A percentile compares a stretch with the other conserved stretches of the same genome.
Evolutionary conservation across 495 filamentous ascomycete species (phyloP).

Genomic region (Penicilliopsis zonata): DNA sequence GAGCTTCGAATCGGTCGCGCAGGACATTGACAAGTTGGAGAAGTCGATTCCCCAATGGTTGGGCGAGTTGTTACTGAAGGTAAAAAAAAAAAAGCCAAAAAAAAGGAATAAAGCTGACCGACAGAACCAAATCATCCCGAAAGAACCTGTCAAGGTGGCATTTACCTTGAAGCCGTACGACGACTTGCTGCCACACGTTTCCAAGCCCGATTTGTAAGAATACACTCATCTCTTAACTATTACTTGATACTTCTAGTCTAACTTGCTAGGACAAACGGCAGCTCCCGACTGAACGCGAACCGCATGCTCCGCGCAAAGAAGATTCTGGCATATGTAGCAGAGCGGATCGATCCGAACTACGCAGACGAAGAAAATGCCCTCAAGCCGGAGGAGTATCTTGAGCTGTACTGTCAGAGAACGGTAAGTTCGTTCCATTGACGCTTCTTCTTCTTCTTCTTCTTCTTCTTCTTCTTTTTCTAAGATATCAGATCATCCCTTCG

Average conservation of each 20-base stretch:
- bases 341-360: constrained; percentile 64
- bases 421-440: constrained; percentile 35
- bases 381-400: constrained; percentile 84
- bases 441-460: constrained; percentile 2
- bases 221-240: too few relatives aligned
- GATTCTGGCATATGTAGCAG: constrained; percentile 84
- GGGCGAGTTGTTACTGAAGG: constrained; percentile 74
- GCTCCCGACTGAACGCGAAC: constrained; percentile 87
- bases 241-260: background rate
- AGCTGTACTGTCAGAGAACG: constrained; percentile 86
- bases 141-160: constrained; percentile 88
- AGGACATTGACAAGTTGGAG: constrained; percentile 75
- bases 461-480: constrained; percentile 5
- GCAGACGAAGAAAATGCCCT: constrained; percentile 42
- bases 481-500: constrained; percentile 42
- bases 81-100: too few relatives aligned
- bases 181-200: constrained; percentile 59
- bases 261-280: constrained; percentile 31
- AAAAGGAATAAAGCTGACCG: too few relatives aligned
- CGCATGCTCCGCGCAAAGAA: constrained; percentile 93
- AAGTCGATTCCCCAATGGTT: constrained; percentile 81
- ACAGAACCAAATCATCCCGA: constrained; percentile 68
- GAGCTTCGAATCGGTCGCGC: constrained; percentile 62
- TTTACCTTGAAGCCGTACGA: constrained; percentile 82
- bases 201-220: constrained; percentile 47